Evolutionary conservation across 768 basidiomycete genomes (phyloP).

Genomic region (Crassisporium funariophilum): DNA sequence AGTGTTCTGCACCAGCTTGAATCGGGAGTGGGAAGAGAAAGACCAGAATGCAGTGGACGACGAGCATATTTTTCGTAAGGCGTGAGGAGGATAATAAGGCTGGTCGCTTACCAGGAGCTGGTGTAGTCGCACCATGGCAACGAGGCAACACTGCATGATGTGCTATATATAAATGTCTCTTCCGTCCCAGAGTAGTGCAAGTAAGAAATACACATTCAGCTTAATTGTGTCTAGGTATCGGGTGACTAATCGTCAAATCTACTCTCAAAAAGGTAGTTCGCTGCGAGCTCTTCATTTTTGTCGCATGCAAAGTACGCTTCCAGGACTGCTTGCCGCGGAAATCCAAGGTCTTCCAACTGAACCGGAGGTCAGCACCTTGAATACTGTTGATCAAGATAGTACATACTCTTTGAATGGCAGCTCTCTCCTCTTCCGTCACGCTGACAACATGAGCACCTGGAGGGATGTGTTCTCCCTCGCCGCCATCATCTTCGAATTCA

Average conservation of each 20-base stretch:
- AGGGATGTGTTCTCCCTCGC: slow-evolving; percentile 41
- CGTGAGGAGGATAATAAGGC: too few species aligned
- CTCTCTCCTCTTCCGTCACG: slow-evolving; percentile 85
- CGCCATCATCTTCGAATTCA: slow-evolving; percentile 41
- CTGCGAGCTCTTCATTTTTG: slow-evolving; percentile 95
- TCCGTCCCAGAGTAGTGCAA: too few species aligned
- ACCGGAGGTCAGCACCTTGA: neutral
- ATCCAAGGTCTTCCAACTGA: slow-evolving; percentile 87
- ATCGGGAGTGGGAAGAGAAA: too few species aligned
- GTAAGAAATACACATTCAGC: too few species aligned
- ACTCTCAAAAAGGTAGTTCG: slow-evolving; percentile 87
- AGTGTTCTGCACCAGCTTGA: too few species aligned
- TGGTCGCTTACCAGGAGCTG: too few species aligned
- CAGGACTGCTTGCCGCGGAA: slow-evolving; percentile 76
- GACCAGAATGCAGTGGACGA: too few species aligned
- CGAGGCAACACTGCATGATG: too few species aligned
- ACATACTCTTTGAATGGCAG: slow-evolving; percentile 86
- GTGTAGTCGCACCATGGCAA: too few species aligned
- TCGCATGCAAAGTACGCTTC: slow-evolving; percentile 95
- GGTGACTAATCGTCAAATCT: slow-evolving; percentile 49
- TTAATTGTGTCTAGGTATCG: too few species aligned
- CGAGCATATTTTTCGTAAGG: too few species aligned
- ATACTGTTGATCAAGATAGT: neutral
- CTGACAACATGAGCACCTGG: slow-evolving; percentile 67
- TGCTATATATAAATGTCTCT: too few species aligned